Conservation (phyloP, 2,329 filamentous ascomycete genomes). For the Exophiala mesophila region DNA sequence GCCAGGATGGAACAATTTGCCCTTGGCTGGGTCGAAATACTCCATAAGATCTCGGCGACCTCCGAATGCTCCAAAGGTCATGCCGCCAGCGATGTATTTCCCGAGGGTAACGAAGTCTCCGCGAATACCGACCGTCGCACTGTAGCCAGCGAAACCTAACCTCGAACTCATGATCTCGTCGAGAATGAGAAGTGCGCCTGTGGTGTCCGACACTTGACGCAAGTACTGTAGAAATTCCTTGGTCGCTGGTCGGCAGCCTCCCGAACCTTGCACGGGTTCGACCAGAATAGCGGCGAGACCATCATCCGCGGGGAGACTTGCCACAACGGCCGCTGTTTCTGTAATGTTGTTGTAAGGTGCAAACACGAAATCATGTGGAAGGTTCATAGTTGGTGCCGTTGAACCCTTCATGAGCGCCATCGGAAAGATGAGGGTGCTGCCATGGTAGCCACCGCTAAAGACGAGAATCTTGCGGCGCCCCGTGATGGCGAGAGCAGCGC, state of each 20-base stretch:
- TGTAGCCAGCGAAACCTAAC: slow-evolving; percentile 48
- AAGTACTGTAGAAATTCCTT: slow-evolving; percentile 50
- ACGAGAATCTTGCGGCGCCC: neutral
- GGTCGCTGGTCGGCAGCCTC: slow-evolving; percentile 51
- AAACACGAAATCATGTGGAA: slow-evolving; percentile 54
- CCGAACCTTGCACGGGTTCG: slow-evolving; percentile 61
- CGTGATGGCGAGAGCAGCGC: slow-evolving; percentile 48
- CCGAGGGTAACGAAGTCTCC: slow-evolving; percentile 58
- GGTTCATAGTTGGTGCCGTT: slow-evolving; percentile 52
- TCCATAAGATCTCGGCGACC: slow-evolving; percentile 55
- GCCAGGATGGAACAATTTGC: slow-evolving; percentile 51
- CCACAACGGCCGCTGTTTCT: slow-evolving; percentile 41
- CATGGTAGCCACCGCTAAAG: slow-evolving; percentile 25
- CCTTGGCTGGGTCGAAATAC: slow-evolving; percentile 47
- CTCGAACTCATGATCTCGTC: slow-evolving; percentile 63
- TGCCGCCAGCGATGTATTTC: slow-evolving; percentile 62
- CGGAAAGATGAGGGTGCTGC: slow-evolving; percentile 41
- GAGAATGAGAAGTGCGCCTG: slow-evolving; percentile 68
- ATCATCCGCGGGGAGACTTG: slow-evolving; percentile 28
- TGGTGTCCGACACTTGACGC: slow-evolving; percentile 50
- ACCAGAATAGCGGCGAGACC: slow-evolving; percentile 59
- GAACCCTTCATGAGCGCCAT: slow-evolving; percentile 27
- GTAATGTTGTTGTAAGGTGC: slow-evolving; percentile 57
- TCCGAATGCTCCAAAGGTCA: slow-evolving; percentile 63
- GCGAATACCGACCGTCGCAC: slow-evolving; percentile 27